phyloP scores from a whole-genome alignment of 345 rosid genomes.

The Lepidium didymum region DNA sequence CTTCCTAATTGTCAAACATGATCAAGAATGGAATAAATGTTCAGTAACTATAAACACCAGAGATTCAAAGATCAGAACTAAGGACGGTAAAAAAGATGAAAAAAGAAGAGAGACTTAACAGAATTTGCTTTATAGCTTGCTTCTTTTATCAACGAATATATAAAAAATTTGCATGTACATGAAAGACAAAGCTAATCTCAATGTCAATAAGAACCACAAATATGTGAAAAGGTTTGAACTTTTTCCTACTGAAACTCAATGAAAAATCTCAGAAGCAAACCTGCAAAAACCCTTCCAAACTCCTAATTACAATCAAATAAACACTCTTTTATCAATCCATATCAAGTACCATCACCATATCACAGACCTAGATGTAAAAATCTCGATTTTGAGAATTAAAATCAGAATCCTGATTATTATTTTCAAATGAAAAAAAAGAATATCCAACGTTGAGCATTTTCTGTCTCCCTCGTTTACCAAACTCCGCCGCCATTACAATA shows the following conservation, averaged over 20 bases:
- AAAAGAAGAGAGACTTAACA: background rate
- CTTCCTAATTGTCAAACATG: conserved; percentile 44
- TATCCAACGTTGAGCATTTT: background rate
- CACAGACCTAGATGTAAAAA: background rate
- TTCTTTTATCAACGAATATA: background rate
- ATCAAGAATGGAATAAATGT: background rate
- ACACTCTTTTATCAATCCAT: background rate
- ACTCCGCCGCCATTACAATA: conserved; percentile 22
- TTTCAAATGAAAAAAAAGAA: background rate
- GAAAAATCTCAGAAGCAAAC: background rate
- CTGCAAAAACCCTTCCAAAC: background rate
- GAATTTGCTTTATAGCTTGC: background rate
- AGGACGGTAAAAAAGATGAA: background rate
- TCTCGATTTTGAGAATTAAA: background rate
- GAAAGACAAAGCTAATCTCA: background rate
- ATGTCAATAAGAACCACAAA: background rate
- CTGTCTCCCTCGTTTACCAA: background rate
- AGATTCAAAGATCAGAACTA: background rate
- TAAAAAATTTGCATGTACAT: background rate
- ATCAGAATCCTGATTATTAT: background rate
- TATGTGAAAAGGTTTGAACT: background rate
- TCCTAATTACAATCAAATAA: background rate
- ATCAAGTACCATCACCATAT: background rate
- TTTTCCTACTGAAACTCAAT: background rate
- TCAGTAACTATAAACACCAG: background rate